Base-by-base conservation (phyloP, 1,139 yeast species). In the Zygosaccharomyces sapae region DNA sequence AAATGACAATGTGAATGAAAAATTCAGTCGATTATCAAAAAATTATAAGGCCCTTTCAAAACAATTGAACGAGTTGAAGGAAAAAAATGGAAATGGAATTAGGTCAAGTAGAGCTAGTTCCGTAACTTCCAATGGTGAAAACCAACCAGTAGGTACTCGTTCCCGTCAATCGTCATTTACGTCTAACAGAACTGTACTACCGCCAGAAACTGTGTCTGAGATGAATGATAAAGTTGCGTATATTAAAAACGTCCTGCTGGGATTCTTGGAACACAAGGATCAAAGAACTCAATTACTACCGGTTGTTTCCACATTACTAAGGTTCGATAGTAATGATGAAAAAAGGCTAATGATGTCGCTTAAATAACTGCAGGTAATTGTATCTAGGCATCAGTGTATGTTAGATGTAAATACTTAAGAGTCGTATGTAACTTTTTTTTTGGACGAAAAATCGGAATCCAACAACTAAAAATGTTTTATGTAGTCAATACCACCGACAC, bases 261-360 rank as follows among this genome's bases (percentile, higher is more conserved):
- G 97, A 1, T 92, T 85, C 64, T 69, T 92, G 52, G 97, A 90
- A 61, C 96, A 87, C 61, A 86, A 77, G 59, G 97, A 90, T n/a
- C 97, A 90, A 66, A 74, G 97, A 46, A 81, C 76, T 30, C 87
- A 83, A 63, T 73, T 92, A 44, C 70, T 92, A 35, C 97, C 97
- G 0, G 97, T 92, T 4, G 74, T 92, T 25, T 78, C 90, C 46
- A 81, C 87, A 51, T 68, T 92, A 42, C 74, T 92, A 52, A 80
- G 81, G 48, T 71, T 92, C 59, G 77, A 75, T 43, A 77, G 75
- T 43, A 79, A 75, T 6, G 97, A 92, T 54, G 94, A 86, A 64
- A 77, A 75, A 56, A 77, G 87, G 59, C 72, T 90, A 30, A 62
- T 85, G 58, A 66, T 73, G 38, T 86, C 94, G 1, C 70, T 87